Conservation (phyloP, 768 basidiomycete species). For the Pisolithus marmoratus region DNA sequence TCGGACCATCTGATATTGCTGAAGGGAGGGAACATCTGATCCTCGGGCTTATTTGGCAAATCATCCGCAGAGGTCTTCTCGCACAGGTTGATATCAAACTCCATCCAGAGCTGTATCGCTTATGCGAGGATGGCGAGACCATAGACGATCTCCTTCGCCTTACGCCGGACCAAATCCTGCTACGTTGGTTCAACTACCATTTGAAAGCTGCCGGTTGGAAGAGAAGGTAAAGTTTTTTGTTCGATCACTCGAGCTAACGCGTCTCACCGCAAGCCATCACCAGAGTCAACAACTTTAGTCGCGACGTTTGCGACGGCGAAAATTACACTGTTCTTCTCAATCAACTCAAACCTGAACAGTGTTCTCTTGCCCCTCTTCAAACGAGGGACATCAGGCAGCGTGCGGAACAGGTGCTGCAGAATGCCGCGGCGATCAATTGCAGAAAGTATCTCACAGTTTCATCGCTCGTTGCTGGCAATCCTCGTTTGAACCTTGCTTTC, state of each 20-base stretch:
- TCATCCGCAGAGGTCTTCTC: slow-evolving; percentile 90
- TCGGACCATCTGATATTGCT: slow-evolving; percentile 87
- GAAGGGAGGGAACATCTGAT: slow-evolving; percentile 96
- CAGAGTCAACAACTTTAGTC: slow-evolving; percentile 96
- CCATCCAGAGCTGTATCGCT: slow-evolving; percentile 92
- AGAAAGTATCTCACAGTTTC: slow-evolving; percentile 92
- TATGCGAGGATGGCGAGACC: slow-evolving; percentile 96
- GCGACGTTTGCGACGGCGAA: slow-evolving; percentile 95
- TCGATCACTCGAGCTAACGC: background rate
- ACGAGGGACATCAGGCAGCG: slow-evolving; percentile 76
- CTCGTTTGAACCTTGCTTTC: slow-evolving; percentile 95
- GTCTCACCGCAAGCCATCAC: background rate
- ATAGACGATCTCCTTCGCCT: slow-evolving; percentile 90
- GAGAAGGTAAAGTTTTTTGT: slow-evolving; percentile 48
- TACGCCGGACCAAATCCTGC: slow-evolving; percentile 93
- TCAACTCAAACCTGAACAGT: slow-evolving; percentile 92
- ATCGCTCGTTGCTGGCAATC: slow-evolving; percentile 90
- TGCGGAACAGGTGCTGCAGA: slow-evolving; percentile 91
- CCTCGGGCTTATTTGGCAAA: slow-evolving; percentile 97
- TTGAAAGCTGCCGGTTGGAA: slow-evolving; percentile 93
- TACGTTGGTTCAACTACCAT: slow-evolving; percentile 99
- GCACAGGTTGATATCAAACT: slow-evolving; percentile 97
- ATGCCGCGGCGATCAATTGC: slow-evolving; percentile 90
- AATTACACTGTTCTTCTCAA: slow-evolving; percentile 96
- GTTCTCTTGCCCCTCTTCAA: slow-evolving; percentile 86